Evolutionary conservation across 352 stramenopile genomes (phyloP).

Genomic region (Globisporangium sylvaticum): DNA sequence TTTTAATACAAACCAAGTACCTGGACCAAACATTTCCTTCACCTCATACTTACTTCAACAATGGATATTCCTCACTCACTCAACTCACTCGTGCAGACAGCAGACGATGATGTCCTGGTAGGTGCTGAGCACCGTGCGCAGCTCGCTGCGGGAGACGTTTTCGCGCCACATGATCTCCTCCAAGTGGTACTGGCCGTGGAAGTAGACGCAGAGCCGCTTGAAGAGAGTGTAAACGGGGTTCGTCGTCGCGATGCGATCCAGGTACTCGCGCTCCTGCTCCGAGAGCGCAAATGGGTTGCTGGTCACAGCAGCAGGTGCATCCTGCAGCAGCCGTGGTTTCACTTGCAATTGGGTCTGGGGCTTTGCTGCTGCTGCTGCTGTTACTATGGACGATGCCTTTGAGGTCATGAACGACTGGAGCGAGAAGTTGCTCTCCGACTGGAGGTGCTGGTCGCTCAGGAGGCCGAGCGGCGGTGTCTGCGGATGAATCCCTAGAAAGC

Average conservation of each 20-base stretch:
- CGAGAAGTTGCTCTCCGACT: slow-evolving; percentile 7
- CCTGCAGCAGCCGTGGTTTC: not conserved
- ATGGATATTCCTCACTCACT: too few species aligned
- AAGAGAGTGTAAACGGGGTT: slow-evolving; percentile 81
- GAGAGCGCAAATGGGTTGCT: slow-evolving; percentile 45
- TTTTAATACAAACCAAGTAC: slow-evolving; percentile 13
- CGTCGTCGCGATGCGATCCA: slow-evolving; percentile 78
- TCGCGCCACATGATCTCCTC: slow-evolving; percentile 90
- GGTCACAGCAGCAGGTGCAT: not conserved
- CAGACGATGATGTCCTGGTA: slow-evolving; percentile 85
- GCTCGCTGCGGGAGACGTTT: slow-evolving; percentile 73
- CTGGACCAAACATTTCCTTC: not conserved
- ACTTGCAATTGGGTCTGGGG: not conserved
- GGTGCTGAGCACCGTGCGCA: slow-evolving; percentile 78
- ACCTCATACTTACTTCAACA: not conserved
- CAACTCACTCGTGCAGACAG: slow-evolving; percentile 65
- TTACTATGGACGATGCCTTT: not conserved
- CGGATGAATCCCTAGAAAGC: not conserved
- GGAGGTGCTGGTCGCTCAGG: not conserved
- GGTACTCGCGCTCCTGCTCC: slow-evolving; percentile 65
- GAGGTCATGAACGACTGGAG: slow-evolving; percentile 9
- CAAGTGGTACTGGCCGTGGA: slow-evolving; percentile 82
- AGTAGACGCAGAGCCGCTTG: slow-evolving; percentile 79
- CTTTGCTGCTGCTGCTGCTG: not conserved
- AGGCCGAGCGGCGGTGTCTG: not conserved